A percentile compares a stretch with the other conserved stretches of the same genome.
Conservation (phyloP, 2,329 filamentous ascomycete species). For the Aureobasidium sp. region DNA sequence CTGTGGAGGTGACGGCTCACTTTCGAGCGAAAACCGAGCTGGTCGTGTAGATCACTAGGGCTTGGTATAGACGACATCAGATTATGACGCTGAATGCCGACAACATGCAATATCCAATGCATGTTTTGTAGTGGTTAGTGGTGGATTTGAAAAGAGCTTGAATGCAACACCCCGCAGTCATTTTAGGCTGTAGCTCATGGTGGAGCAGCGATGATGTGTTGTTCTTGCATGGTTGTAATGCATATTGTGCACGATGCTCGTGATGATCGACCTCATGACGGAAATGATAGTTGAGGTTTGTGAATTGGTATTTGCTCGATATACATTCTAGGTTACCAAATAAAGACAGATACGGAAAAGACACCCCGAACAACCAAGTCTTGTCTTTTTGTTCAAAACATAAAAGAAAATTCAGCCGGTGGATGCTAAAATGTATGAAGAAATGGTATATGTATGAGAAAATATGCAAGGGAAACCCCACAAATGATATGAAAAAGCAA, state of each 20-base stretch:
- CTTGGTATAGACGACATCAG: neutral
- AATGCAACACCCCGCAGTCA: neutral
- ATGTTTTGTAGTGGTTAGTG: neutral
- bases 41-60: neutral
- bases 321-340: slow-evolving; percentile 4
- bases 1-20: neutral
- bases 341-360: neutral
- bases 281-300: too few relatives aligned
- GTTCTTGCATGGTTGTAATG: neutral
- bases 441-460: neutral
- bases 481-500: neutral
- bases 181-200: neutral
- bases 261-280: too few relatives aligned
- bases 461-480: neutral
- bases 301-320: too few relatives aligned
- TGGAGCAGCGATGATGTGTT: neutral
- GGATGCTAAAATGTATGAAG: neutral
- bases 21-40: neutral
- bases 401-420: neutral
- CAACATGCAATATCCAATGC: neutral
- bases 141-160: neutral
- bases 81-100: neutral
- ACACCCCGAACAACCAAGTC: too few relatives aligned
- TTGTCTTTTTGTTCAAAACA: neutral
- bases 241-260: too few relatives aligned